Base-by-base conservation (phyloP, 331 rosid species). In the Malus hybrid region DNA sequence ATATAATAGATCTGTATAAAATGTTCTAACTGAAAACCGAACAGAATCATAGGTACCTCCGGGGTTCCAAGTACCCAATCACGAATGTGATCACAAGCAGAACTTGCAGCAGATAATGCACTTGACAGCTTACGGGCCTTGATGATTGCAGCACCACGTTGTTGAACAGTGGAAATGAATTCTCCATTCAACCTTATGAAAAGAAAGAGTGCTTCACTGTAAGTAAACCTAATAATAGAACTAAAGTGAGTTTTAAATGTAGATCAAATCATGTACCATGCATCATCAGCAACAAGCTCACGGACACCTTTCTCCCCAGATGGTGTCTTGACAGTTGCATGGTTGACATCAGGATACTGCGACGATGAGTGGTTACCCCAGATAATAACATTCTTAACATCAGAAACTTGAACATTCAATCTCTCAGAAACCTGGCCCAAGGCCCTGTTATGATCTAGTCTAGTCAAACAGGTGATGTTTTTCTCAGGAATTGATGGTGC, bases 381-480 rank as follows among this genome's bases (percentile, higher is more conserved):
- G 78, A 93, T 93, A 48, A 93, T 89, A 61, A 81, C 96, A 76
- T 93, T 93, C 72, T 93, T 93, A 18, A 93, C 91, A 16, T 89
- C 96, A 60, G 90, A 89, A 77, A 90, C 96, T 75, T 86, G 96
- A 83, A 94, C 80, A 4, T 80, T 86, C 80, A 94, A 54, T 60
- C 96, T 89, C 81, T 94, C 99, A 52, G 99, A 94, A 78, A 94
- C 84, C 87, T 94, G 99, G 60, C 99, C 97, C 82, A 94, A 75
- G 19, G 99, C 97, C 96, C 97, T 90, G 77, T 94, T 94, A 81
- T 94, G 99, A 46, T 94, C 99, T 67, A 94, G 80, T 86, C 99
- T 89, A 4, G 99, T 94, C 90, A 94, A 83, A 83, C 92, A 86
- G 68, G 97, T 61, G 69, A 94, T 91, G 83, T 91, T 94, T 63